These are phyloP conservation scores for Amanita exitialis DNA, from an alignment of 768 basidiomycete genomes.

Conservation along the genomic window DNA sequence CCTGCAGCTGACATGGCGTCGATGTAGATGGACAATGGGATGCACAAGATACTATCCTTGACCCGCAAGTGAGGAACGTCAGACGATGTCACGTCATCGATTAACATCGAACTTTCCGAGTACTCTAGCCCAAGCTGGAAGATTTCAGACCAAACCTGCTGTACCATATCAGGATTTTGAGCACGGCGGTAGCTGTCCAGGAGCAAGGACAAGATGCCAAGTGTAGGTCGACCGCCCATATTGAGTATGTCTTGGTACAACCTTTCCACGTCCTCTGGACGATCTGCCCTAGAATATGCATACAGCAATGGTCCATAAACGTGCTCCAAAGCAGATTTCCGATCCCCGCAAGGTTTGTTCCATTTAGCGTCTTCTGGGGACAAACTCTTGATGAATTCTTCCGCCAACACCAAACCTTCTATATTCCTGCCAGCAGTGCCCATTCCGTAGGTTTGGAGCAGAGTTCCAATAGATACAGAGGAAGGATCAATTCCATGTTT, in stretches of 20 bases:
- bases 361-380: slow-evolving; percentile 27
- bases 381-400: slow-evolving; percentile 52
- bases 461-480: slow-evolving; percentile 55
- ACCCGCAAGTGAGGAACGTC: slow-evolving; percentile 12
- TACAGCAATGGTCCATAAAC: slow-evolving; percentile 55
- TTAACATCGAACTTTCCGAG: slow-evolving; percentile 22
- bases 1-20: slow-evolving; percentile 61
- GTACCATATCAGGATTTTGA: slow-evolving; percentile 42
- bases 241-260: slow-evolving; percentile 42
- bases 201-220: slow-evolving; percentile 52
- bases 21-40: slow-evolving; percentile 76
- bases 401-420: slow-evolving; percentile 48
- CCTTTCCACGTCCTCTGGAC: slow-evolving; percentile 44
- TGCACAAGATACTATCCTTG: slow-evolving; percentile 50
- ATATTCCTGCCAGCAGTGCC: slow-evolving; percentile 41
- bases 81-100: slow-evolving; percentile 14
- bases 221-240: slow-evolving; percentile 44
- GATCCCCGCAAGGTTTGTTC: slow-evolving; percentile 27
- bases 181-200: slow-evolving; percentile 64
- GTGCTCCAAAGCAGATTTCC: slow-evolving; percentile 35
- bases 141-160: slow-evolving; percentile 60
- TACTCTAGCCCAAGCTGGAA: slow-evolving; percentile 43
- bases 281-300: slow-evolving; percentile 32
- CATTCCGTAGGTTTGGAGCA: slow-evolving; percentile 38
- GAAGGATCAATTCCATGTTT: slow-evolving; percentile 54